phyloP scores from a whole-genome alignment of 139 green algal species.

The Gonium pectorale region DNA sequence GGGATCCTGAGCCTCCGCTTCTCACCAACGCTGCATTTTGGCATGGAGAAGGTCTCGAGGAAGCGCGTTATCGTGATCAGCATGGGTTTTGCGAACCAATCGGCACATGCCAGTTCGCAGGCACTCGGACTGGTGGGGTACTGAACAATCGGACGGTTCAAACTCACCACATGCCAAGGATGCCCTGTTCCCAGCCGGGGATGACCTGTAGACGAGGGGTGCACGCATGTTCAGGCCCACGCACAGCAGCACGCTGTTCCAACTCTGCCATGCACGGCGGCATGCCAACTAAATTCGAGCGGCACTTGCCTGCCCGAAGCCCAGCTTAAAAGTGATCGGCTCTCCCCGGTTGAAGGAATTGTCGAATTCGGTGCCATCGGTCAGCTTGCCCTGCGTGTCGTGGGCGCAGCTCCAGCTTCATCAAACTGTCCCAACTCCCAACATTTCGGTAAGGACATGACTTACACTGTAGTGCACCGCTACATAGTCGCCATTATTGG shows the following conservation, averaged over 20 bases:
- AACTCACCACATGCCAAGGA: conserved; percentile 54
- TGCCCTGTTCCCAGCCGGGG: conserved; percentile 59
- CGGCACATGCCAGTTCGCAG: background rate
- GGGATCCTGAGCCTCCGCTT: conserved; percentile 76
- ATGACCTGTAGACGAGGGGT: conserved; percentile 52
- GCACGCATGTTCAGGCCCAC: background rate
- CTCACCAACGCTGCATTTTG: conserved; percentile 57
- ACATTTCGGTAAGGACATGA: background rate
- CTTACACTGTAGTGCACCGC: conserved; percentile 26
- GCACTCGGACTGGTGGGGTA: background rate
- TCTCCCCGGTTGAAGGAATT: conserved; percentile 37
- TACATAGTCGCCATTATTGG: background rate
- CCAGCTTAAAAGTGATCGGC: conserved; percentile 62
- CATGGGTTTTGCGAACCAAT: background rate
- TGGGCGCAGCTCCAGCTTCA: background rate
- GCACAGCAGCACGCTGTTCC: background rate
- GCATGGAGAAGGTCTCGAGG: background rate
- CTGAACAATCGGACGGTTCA: background rate
- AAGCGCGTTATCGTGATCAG: background rate
- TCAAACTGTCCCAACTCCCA: background rate
- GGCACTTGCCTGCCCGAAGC: conserved; percentile 5
- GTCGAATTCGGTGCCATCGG: conserved; percentile 65
- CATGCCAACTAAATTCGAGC: background rate
- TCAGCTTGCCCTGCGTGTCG: conserved; percentile 48
- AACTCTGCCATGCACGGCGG: background rate